Evolutionary conservation across 2,329 filamentous ascomycete genomes (phyloP).

Genomic region (Pseudogymnoascus sp.): DNA sequence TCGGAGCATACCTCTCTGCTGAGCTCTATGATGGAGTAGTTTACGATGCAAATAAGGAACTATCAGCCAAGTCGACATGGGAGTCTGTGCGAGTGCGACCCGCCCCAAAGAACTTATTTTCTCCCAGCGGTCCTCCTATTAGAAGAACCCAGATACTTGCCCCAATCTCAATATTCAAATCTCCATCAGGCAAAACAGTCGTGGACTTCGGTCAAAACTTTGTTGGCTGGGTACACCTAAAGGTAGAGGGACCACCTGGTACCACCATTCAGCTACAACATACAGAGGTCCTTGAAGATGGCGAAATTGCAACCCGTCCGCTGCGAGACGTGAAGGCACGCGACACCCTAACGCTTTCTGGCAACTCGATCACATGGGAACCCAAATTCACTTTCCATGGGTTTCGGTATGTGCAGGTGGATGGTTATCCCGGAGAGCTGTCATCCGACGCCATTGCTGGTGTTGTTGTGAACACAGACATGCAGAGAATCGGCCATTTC

Average conservation of each 20-base stretch:
- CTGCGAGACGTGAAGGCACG: constrained; percentile 29
- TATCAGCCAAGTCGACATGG: constrained; percentile 22
- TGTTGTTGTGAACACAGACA: constrained; percentile 34
- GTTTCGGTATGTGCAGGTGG: constrained; percentile 37
- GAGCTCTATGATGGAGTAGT: constrained; percentile 47
- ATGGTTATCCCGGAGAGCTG: constrained; percentile 26
- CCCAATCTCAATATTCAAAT: background rate
- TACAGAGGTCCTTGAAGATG: constrained; percentile 34
- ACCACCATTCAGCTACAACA: constrained; percentile 29
- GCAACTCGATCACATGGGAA: constrained; percentile 26
- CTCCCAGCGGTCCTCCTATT: constrained; percentile 37
- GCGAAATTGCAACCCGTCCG: constrained; percentile 31
- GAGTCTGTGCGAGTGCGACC: constrained; percentile 25
- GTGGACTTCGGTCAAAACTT: background rate
- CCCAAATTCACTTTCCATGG: constrained; percentile 41
- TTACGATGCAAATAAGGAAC: constrained; percentile 33
- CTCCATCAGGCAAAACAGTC: background rate
- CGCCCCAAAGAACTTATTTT: constrained; percentile 28
- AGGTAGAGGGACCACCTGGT: background rate
- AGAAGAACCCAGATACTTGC: constrained; percentile 27
- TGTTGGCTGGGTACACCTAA: background rate
- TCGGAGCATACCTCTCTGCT: constrained; percentile 28
- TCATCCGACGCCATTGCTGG: constrained; percentile 15
- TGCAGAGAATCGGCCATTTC: constrained; percentile 25
- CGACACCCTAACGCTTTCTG: constrained; percentile 28